Base-by-base conservation (phyloP, 2,329 filamentous ascomycete species). In the Ophiostoma tasmaniense region DNA sequence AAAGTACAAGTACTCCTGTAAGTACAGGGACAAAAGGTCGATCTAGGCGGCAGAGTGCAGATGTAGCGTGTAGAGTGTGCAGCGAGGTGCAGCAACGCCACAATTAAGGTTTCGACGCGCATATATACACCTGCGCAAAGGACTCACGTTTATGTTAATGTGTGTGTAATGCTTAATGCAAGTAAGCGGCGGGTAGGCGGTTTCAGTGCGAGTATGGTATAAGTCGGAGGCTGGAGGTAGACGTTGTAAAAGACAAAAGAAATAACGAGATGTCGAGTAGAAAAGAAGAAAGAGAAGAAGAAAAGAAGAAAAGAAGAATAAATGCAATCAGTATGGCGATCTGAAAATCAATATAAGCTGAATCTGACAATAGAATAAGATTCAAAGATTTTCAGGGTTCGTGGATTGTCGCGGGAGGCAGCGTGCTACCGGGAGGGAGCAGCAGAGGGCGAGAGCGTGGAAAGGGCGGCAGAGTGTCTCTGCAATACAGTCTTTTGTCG, bases 61-160 rank as follows among this genome's bases (percentile, higher is more conserved):
- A 64, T 64, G 68, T 22, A 22, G 50, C 33, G 33, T 33, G 33
- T 33, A 8, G 8, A 25, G n/a, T 59, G 67, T 37, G 66, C 66
- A 67, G 69, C 10, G 42, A 8, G 33, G 33, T 33, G 33, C 33
- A 33, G 33, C 33, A 33, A 33, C 17, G 65, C 67, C 62, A 64
- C 52, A 69, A 69, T 71, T 70, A 68, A 71, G 67, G 68, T 71
- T 71, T 71, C 67, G 70, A 61, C 70, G 42, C 59, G 66, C 66
- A 64, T 25, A 64, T 67, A 62, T 68, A 70, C 52, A 33, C 7
- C 55, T 14, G 28, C 52, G 69, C 65, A 68, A 66, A 66, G 50
- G 10, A 65, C 64, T 42, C 25, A 65, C 55, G 42, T 64, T 35
- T n/a, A n/a, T n/a, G n/a, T n/a, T n/a, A n/a, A n/a, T n/a, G n/a